Percentiles rank a stretch among this genome's conserved stretches.
Evolutionary conservation across 495 filamentous ascomycete species (phyloP).

Genomic region (Aspergillus mulundensis): DNA sequence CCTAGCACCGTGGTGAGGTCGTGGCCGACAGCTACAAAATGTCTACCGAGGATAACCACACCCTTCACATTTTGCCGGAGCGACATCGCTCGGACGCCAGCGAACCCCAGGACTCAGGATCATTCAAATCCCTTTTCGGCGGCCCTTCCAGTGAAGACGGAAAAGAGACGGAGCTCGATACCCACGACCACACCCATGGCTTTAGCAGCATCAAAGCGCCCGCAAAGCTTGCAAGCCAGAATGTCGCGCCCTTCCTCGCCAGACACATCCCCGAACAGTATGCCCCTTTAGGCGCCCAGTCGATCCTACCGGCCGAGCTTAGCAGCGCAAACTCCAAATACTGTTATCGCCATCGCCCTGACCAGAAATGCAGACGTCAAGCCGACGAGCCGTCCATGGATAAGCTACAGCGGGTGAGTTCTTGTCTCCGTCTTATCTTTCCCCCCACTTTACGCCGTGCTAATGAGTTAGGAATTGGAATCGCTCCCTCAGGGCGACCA

Average conservation of each 20-base stretch:
- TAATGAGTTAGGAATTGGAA: conserved; percentile 64
- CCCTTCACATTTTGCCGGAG: conserved; percentile 7
- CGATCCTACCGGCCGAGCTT: conserved; percentile 26
- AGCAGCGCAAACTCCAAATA: conserved; percentile 71
- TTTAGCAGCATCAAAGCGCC: conserved; percentile 26
- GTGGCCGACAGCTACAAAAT: background rate
- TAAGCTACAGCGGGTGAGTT: conserved; percentile 75
- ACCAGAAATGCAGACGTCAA: conserved; percentile 86
- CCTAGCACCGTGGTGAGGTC: background rate
- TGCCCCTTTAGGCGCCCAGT: conserved; percentile 54
- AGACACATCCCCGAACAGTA: conserved; percentile 84
- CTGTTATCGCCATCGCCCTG: conserved; percentile 93
- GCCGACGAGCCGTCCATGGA: conserved; percentile 96
- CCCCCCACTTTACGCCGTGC: background rate
- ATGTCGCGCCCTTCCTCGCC: conserved; percentile 75
- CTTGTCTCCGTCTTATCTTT: too few species aligned
- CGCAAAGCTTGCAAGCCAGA: conserved; percentile 48
- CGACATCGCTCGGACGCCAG: background rate
- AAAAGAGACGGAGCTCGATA: conserved; percentile 21
- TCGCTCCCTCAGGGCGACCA: conserved; percentile 76
- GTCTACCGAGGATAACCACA: background rate
- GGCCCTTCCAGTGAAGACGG: conserved; percentile 11
- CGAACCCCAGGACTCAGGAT: conserved; percentile 5
- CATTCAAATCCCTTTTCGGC: conserved; percentile 25
- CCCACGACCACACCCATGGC: conserved; percentile 19